These are phyloP conservation scores for Parachaetomium inaequale DNA, from an alignment of 495 filamentous ascomycete genomes.

Conservation along the genomic window DNA sequence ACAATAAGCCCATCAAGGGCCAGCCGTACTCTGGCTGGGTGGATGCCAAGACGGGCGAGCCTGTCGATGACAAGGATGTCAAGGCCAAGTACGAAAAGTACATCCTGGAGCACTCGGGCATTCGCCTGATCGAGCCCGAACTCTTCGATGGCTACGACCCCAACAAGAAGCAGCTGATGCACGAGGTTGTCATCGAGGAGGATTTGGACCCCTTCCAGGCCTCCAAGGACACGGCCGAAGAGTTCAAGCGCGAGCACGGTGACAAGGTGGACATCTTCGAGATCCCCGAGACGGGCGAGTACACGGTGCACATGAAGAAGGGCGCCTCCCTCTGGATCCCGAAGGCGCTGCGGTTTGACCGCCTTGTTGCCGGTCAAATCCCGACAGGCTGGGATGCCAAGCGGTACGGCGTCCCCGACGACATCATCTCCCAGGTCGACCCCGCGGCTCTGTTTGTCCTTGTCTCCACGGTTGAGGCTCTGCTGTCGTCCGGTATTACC, in stretches of 20 bases:
- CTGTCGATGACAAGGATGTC: slow-evolving; percentile 96
- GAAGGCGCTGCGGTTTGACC: slow-evolving; percentile 95
- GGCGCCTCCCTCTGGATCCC: slow-evolving; percentile 90
- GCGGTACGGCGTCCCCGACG: slow-evolving; percentile 91
- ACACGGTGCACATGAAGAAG: slow-evolving; percentile 88
- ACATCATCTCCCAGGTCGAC: slow-evolving; percentile 97
- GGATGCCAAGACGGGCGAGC: slow-evolving; percentile 87
- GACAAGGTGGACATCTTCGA: slow-evolving; percentile 98
- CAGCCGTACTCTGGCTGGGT: slow-evolving; percentile 97
- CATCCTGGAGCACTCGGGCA: slow-evolving; percentile 94
- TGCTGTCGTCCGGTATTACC: slow-evolving; percentile 92
- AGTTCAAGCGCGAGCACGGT: slow-evolving; percentile 94
- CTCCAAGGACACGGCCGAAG: slow-evolving; percentile 93
- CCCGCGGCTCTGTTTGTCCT: slow-evolving; percentile 93
- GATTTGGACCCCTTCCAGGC: slow-evolving; percentile 96
- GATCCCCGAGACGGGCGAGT: slow-evolving; percentile 91
- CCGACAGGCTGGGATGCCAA: slow-evolving; percentile 96
- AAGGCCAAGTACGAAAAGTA: slow-evolving; percentile 95
- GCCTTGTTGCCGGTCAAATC: slow-evolving; percentile 92
- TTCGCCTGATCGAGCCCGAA: slow-evolving; percentile 96
- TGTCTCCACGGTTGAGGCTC: slow-evolving; percentile 84
- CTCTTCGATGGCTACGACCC: slow-evolving; percentile 97
- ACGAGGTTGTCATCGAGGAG: slow-evolving; percentile 95
- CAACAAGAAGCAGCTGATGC: slow-evolving; percentile 95
- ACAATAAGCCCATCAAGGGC: slow-evolving; percentile 97